Percentiles rank a stretch among this genome's conserved stretches.
phyloP scores from a whole-genome alignment of 495 filamentous ascomycete species.

The Clavariopsis aquatica region DNA sequence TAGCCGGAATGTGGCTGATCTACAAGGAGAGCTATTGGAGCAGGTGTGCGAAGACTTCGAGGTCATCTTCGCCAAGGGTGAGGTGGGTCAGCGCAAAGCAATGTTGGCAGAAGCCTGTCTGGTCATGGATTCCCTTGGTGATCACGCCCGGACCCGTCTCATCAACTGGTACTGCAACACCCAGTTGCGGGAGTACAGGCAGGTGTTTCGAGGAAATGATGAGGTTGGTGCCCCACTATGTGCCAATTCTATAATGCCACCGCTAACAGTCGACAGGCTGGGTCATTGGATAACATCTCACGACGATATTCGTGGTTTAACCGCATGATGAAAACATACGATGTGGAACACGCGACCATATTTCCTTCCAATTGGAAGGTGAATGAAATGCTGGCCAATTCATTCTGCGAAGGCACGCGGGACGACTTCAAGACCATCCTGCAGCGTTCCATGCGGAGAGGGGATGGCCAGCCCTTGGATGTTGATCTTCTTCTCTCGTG shows the following conservation, averaged over 20 bases:
- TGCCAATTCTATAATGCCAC: conserved; percentile 1
- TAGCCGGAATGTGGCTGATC: conserved; percentile 87
- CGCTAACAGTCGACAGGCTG: conserved; percentile 54
- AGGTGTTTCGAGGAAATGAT: conserved; percentile 93
- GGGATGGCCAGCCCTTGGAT: conserved; percentile 80
- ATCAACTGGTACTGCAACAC: conserved; percentile 99
- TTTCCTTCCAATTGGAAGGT: conserved; percentile 90
- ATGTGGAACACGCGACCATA: conserved; percentile 85
- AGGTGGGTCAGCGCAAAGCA: conserved; percentile 67
- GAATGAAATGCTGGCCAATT: conserved; percentile 84
- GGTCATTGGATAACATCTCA: conserved; percentile 95
- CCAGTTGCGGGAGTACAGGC: conserved; percentile 90
- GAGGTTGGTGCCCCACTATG: conserved; percentile 51
- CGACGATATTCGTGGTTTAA: conserved; percentile 95
- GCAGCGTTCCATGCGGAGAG: conserved; percentile 74
- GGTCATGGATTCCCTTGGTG: conserved; percentile 94
- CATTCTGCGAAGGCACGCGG: conserved; percentile 90
- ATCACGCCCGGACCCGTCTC: conserved; percentile 77
- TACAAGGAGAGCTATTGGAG: conserved; percentile 91
- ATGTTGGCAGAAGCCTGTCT: conserved; percentile 83
- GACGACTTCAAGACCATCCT: conserved; percentile 95
- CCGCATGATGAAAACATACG: conserved; percentile 92
- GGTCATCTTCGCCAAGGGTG: conserved; percentile 86
- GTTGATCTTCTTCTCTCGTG: conserved; percentile 90
- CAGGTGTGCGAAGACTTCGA: conserved; percentile 99